Evolutionary conservation across 1,139 yeast genomes (phyloP).

Genomic region (Arxiozyma slooffiae): DNA sequence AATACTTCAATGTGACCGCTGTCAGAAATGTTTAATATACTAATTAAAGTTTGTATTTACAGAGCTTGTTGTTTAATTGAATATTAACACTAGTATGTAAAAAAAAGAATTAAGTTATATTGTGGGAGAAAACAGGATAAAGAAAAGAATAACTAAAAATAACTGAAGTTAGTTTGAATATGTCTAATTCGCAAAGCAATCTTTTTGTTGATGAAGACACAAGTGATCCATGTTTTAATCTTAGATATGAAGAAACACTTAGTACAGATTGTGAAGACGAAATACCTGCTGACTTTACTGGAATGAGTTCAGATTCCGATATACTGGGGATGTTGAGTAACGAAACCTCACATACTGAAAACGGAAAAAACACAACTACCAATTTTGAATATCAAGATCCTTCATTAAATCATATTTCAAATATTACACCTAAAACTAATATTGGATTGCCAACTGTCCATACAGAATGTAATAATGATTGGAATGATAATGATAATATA

Average conservation of each 20-base stretch:
- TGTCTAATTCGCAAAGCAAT: neutral
- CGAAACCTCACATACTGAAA: neutral
- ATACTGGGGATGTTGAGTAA: neutral
- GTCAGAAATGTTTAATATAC: neutral
- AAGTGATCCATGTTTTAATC: neutral
- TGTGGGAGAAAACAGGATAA: neutral
- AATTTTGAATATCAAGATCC: neutral
- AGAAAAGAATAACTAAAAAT: no score
- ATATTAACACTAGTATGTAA: neutral
- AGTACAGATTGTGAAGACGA: neutral
- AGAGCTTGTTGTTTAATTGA: neutral
- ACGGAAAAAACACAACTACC: neutral
- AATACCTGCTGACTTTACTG: neutral
- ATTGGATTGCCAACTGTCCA: neutral
- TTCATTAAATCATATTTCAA: neutral
- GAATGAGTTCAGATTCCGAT: neutral
- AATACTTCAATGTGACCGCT: neutral
- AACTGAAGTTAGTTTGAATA: neutral
- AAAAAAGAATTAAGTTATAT: no score
- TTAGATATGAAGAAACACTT: neutral
- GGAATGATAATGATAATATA: neutral
- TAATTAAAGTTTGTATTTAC: no score
- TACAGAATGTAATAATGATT: neutral
- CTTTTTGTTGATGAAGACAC: neutral
- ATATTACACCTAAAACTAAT: neutral